Conservation (phyloP, 2,329 filamentous ascomycete species). For the Fusarium paranaense region DNA sequence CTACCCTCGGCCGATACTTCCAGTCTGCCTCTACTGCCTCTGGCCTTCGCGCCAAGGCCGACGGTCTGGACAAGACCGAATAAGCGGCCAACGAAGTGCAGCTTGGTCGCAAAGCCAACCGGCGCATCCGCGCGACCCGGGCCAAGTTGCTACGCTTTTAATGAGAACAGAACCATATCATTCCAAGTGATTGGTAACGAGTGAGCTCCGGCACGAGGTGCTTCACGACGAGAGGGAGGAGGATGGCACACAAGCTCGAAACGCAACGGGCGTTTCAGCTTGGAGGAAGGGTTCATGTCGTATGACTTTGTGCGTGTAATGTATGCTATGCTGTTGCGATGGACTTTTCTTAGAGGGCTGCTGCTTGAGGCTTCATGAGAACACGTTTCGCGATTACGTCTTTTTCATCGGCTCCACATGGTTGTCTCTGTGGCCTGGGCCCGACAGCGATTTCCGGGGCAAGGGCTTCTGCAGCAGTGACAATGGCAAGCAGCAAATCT, state of each 20-base stretch:
- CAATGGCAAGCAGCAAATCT: conserved; percentile 18
- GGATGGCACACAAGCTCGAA: conserved; percentile 27
- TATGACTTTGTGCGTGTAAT: conserved; percentile 37
- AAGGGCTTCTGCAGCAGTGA: conserved; percentile 6
- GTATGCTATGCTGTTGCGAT: conserved; percentile 35
- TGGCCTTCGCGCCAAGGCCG: conserved; percentile 89
- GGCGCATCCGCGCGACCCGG: conserved; percentile 36
- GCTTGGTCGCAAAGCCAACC: conserved; percentile 46
- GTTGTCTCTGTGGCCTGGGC: conserved; percentile 2
- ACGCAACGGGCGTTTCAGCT: conserved; percentile 22
- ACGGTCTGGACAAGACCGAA: conserved; percentile 77
- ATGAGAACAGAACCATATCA: conserved; percentile 29
- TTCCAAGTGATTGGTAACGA: conserved; percentile 18
- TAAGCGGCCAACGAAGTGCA: conserved; percentile 53
- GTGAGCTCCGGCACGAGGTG: conserved; percentile 17
- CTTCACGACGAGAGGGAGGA: conserved; percentile 19
- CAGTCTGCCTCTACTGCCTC: conserved; percentile 78
- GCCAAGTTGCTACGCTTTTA: conserved; percentile 35
- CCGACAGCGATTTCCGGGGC: not conserved
- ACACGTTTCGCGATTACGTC: conserved; percentile 41
- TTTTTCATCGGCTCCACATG: conserved; percentile 25
- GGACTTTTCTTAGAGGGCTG: conserved; percentile 40
- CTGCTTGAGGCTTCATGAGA: conserved; percentile 42
- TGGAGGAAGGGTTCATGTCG: conserved; percentile 27
- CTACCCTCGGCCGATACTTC: conserved; percentile 95